These are phyloP conservation scores for Linum usitatissimum DNA, from an alignment of 345 rosid species.

Conservation along the genomic window DNA sequence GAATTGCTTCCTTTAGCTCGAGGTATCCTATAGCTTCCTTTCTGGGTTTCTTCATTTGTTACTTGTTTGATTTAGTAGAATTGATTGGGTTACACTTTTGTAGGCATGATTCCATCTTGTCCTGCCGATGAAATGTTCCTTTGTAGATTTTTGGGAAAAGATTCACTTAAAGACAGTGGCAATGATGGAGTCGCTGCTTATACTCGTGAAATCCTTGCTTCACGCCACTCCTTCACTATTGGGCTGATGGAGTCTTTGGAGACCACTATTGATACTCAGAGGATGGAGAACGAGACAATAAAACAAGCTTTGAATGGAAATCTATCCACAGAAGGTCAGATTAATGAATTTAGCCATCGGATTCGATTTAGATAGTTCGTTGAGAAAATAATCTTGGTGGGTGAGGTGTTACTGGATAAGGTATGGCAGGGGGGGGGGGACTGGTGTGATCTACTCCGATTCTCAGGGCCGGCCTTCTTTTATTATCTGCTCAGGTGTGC, in stretches of 20 bases:
- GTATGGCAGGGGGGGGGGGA: too few species aligned
- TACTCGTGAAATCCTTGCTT: slow-evolving; percentile 56
- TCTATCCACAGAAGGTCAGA: slow-evolving; percentile 57
- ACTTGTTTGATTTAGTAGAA: slow-evolving; percentile 6
- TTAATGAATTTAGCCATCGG: slow-evolving; percentile 16
- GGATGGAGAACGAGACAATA: slow-evolving; percentile 43
- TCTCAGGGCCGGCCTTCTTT: too few species aligned
- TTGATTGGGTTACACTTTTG: slow-evolving; percentile 16
- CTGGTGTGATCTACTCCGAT: too few species aligned
- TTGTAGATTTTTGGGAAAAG: slow-evolving; percentile 59
- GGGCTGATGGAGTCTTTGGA: slow-evolving; percentile 62
- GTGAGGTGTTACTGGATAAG: too few species aligned
- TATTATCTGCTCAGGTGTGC: neutral
- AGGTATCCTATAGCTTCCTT: neutral
- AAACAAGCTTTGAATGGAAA: slow-evolving; percentile 31
- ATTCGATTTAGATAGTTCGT: slow-evolving; percentile 8
- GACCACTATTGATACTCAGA: slow-evolving; percentile 51
- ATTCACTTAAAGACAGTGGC: slow-evolving; percentile 35
- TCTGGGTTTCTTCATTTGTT: neutral
- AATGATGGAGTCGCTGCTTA: slow-evolving; percentile 32
- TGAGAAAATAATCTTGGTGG: neutral
- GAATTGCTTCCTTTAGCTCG: too few species aligned
- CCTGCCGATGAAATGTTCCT: slow-evolving; percentile 68
- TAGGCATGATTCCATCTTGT: slow-evolving; percentile 66
- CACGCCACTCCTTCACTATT: slow-evolving; percentile 49